phyloP scores from a whole-genome alignment of 768 basidiomycete genomes.

The Pleurotus cornucopiae region DNA sequence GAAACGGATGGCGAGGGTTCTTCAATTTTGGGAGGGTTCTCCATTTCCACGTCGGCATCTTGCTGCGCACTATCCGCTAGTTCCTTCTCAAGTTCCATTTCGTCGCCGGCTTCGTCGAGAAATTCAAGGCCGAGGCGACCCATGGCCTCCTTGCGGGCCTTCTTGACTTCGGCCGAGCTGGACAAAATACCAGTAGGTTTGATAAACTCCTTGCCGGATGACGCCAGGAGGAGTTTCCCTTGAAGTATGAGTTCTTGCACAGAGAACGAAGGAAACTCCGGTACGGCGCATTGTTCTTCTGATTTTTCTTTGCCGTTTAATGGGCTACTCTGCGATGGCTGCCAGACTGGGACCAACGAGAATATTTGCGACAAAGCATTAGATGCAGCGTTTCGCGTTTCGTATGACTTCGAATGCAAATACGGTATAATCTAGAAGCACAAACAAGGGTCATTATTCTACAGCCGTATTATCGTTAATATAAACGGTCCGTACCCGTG shows the following conservation, averaged over 20 bases:
- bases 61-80: conserved; percentile 55
- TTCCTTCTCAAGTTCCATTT: conserved; percentile 85
- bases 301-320: conserved; percentile 14
- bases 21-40: conserved; percentile 34
- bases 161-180: conserved; percentile 76
- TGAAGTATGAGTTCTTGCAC: conserved; percentile 74
- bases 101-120: conserved; percentile 66
- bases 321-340: conserved; percentile 36
- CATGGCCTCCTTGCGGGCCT: conserved; percentile 87
- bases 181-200: conserved; percentile 71
- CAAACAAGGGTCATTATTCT: conserved; percentile 8
- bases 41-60: conserved; percentile 41
- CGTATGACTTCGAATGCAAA: conserved; percentile 87
- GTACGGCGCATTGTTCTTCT: conserved; percentile 25
- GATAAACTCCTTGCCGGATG: conserved; percentile 89
- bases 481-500: conserved; percentile 53
- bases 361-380: conserved; percentile 87
- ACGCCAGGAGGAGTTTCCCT: conserved; percentile 78
- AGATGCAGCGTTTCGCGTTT: conserved; percentile 88
- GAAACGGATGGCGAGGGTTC: conserved; percentile 27
- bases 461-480: not conserved
- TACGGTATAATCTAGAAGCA: conserved; percentile 76
- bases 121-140: conserved; percentile 84
- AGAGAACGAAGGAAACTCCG: conserved; percentile 73
- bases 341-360: conserved; percentile 78